Percentiles rank a stretch among this genome's conserved stretches.
phyloP scores from a whole-genome alignment of 805 yeast genomes.

The Naumovozyma baii region DNA sequence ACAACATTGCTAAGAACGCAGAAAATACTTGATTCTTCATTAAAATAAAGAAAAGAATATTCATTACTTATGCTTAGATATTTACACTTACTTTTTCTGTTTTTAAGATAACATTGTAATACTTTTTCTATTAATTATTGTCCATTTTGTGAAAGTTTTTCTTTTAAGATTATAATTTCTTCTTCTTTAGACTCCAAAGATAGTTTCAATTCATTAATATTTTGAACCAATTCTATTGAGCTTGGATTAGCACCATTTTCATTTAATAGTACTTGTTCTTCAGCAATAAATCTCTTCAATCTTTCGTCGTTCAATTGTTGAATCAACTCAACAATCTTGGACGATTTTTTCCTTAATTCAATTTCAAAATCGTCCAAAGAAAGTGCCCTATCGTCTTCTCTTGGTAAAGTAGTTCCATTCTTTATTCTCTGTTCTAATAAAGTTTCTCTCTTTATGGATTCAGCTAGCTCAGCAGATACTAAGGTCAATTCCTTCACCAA shows the following conservation, averaged over 20 bases:
- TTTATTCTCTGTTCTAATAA: constrained; percentile 39
- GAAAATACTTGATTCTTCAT: no score
- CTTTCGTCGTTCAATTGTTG: constrained; percentile 56
- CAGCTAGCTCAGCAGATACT: constrained; percentile 64
- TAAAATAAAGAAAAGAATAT: no score
- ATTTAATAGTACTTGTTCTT: constrained; percentile 51
- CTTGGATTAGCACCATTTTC: constrained; percentile 47
- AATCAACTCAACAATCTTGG: constrained; percentile 43
- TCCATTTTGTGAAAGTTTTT: constrained; percentile 1
- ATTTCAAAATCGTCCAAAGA: constrained; percentile 22
- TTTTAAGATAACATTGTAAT: no score
- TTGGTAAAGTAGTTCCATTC: not conserved
- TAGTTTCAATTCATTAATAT: constrained; percentile 43
- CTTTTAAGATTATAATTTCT: constrained; percentile 32
- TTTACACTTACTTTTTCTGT: no score
- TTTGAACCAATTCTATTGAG: constrained; percentile 45
- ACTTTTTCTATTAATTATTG: no score
- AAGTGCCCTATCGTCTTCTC: constrained; percentile 1
- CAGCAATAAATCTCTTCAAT: constrained; percentile 55
- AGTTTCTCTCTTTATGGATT: constrained; percentile 63
- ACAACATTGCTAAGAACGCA: no score
- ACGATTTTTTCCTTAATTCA: constrained; percentile 32
- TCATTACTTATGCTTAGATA: no score
- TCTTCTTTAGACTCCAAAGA: constrained; percentile 42
- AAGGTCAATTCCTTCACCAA: constrained; percentile 55